Evolutionary conservation across 257 asterid species (phyloP).

Genomic region (Fraxinus pennsylvanica): DNA sequence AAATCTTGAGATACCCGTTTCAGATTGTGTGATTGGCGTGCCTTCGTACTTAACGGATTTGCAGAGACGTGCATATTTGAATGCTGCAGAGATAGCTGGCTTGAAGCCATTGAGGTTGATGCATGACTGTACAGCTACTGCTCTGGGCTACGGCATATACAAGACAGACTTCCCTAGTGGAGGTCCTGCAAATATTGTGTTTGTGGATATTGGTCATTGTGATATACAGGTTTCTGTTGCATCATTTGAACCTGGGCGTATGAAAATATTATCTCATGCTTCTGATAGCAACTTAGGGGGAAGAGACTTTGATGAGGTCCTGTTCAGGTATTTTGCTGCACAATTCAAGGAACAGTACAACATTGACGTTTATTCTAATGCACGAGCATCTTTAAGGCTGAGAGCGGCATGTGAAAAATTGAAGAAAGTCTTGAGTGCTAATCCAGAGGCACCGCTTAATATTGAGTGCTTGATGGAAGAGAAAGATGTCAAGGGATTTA

Average conservation of each 20-base stretch:
- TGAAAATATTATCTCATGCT: conserved; percentile 88
- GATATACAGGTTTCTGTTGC: conserved; percentile 89
- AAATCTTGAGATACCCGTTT: conserved; percentile 58
- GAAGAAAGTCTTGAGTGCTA: conserved; percentile 98
- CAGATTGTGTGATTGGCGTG: conserved; percentile 78
- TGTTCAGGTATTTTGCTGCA: conserved; percentile 76
- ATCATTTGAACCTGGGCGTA: conserved; percentile 68
- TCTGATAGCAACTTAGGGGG: conserved; percentile 89
- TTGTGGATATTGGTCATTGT: conserved; percentile 91
- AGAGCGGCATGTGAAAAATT: conserved; percentile 90
- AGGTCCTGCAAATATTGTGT: conserved; percentile 66
- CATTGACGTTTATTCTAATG: conserved; percentile 74
- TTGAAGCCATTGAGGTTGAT: conserved; percentile 74
- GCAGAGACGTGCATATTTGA: conserved; percentile 84
- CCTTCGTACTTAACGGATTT: conserved; percentile 83
- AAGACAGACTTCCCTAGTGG: conserved; percentile 62
- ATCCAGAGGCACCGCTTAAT: conserved; percentile 86
- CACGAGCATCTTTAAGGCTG: conserved; percentile 84
- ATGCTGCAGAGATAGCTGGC: conserved; percentile 93
- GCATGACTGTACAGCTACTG: conserved; percentile 95
- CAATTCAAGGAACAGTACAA: conserved; percentile 68
- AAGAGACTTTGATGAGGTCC: conserved; percentile 86
- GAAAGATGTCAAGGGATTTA: conserved; percentile 86
- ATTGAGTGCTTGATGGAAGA: conserved; percentile 99
- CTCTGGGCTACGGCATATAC: conserved; percentile 89